Percentiles rank a stretch among this genome's conserved stretches.
Evolutionary conservation across 495 filamentous ascomycete genomes (phyloP).

Genomic region (Sordaria brevicollis): DNA sequence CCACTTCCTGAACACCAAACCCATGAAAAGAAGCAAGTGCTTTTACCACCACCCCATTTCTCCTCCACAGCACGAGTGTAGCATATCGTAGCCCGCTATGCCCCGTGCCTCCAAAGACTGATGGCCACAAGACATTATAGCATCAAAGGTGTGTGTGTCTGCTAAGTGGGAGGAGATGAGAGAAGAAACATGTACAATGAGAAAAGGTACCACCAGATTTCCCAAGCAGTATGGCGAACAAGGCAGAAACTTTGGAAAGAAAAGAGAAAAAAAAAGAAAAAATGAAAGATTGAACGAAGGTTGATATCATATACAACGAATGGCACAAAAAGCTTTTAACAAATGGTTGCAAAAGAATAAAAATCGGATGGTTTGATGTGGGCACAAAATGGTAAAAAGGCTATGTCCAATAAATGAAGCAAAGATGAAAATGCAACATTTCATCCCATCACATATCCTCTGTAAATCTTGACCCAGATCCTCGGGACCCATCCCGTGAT

Average conservation of each 20-base stretch:
- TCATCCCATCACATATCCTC: conserved; percentile 36
- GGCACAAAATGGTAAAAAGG: neutral
- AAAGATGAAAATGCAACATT: neutral
- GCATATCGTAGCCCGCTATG: neutral
- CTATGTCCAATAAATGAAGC: neutral
- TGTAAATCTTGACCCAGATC: conserved; percentile 37
- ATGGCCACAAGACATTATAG: neutral
- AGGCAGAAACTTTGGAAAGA: neutral
- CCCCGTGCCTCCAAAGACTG: neutral
- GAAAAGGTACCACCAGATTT: neutral
- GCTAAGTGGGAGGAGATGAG: neutral
- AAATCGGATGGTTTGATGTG: neutral
- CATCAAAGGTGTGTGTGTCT: neutral
- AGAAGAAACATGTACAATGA: neutral
- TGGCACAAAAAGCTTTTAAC: neutral
- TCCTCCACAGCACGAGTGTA: neutral
- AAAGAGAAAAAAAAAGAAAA: neutral
- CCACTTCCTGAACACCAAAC: neutral
- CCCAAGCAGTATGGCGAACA: neutral
- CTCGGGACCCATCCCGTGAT: conserved; percentile 36
- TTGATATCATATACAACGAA: neutral
- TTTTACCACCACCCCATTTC: neutral
- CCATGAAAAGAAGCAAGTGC: neutral
- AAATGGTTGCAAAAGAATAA: neutral
- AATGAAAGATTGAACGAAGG: neutral